Evolutionary conservation across 2,329 filamentous ascomycete genomes (phyloP), one percentile per base, ranked within the genome.

Genomic region (Exophiala oligosperma): DNA sequence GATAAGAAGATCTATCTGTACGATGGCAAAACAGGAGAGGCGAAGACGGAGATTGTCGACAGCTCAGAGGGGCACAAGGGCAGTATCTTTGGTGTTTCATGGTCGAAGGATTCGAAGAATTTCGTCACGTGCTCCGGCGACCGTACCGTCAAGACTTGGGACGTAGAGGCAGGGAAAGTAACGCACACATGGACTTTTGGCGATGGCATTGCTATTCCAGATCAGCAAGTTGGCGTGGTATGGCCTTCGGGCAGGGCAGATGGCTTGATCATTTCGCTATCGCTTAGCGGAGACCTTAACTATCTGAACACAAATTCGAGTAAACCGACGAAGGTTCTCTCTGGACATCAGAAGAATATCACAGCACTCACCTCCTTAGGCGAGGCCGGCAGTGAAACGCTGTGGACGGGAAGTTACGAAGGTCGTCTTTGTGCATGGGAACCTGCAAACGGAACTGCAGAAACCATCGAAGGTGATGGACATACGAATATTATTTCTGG

Each of bases 141-240:
- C 72, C 91, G 94, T 76, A 97, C 92, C 0, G 90, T 99, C 55
- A 92, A 92, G 73, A 83, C 97, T 26, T 99, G 94, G 94, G 92
- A 97, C 69, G 86, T 85, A 2, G 91, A 96, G 70, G 81, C 86
- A 12, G 91, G 89, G 35, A 89, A 89, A 70, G 84, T 84, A 21
- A 79, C 88, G 6, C 90, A 95, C 72, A 90, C 84, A 26, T 99
- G 94, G 94, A 84, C 84, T 63, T 84, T 97, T 71, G 92, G 92
- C 23, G 85, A 84, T 32, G 78, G 77, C 46, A 82, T 87, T 61
- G 91, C 84, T 70, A 80, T 97, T 38, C 81, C 82, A 2, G 84
- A 97, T 71, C 94, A 99, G 74, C 94, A 99, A 72, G 91, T 97
- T 32, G 94, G 94, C 52, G 91, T 99, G 4, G 91, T 94, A 8